Evolutionary conservation across 345 rosid species (phyloP), one percentile per base, ranked within the genome.

Genomic region (Jatropha curcas): DNA sequence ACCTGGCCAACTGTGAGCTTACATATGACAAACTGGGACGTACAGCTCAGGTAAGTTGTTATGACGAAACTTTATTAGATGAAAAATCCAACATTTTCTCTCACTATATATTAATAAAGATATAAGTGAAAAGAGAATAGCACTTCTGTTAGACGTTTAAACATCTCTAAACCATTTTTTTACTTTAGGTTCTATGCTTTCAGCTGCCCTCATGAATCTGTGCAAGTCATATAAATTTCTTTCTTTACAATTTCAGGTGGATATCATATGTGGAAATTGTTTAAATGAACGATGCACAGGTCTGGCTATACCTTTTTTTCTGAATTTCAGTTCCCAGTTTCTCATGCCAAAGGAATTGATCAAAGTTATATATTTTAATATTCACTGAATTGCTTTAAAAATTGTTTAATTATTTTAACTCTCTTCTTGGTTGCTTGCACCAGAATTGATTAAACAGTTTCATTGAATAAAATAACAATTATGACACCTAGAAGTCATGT

Each of bases 11-110:
- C 50, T 94, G 98, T 77, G 98, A 94, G 82, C 35, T 11, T 22
- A 94, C 82, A 82, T 87, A 88, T 73, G 99, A 95, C 81, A 88
- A 92, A 84, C 83, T 84, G 92, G 98, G 98, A 74, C 89, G 97
- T 37, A 92, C 99, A 50, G 83, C 99, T 55, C 90, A 90, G 96
- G 99, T 92, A 65, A 53, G 75, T 76, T 69, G 57, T 25, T 16
- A 10, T 28, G n/a, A 33, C 45, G 46, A 77, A 34, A 16, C 33
- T 43, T 37, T 50, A 58, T 48, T 22, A 11, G 48, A 4, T 66
- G 53, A 28, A 31, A 17, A 24, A 24, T 34, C 57, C n/a, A 7
- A 3, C 0, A 1, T 30, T 3, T 0, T 7, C 65, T 9, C 25
- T 30, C 2, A 12, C 45, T 8, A 43, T 2, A 46, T 0, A 31